Conservation (phyloP, 805 yeast species). For the Tanozyma kutaoensis region DNA sequence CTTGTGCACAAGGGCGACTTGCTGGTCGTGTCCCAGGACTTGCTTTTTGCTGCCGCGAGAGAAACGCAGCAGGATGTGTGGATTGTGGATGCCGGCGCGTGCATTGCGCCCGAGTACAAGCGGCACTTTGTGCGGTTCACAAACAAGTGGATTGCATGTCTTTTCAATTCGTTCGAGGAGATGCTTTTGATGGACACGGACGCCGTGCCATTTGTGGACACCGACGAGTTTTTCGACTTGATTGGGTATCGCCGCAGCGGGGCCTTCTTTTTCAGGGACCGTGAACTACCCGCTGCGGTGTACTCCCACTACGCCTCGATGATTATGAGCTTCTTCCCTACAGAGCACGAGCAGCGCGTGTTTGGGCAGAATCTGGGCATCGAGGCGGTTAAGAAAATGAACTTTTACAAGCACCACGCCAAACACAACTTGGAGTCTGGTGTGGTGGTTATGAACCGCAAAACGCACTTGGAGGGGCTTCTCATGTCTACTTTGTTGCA, state of each 20-base stretch:
- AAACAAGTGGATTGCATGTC: conserved; percentile 7
- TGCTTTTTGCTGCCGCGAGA: too few relatives aligned
- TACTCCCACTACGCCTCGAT: conserved; percentile 2
- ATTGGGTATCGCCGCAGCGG: conserved; percentile 1
- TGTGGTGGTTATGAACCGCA: conserved; percentile 15
- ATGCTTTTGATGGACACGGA: conserved; percentile 8
- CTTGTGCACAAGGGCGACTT: too few relatives aligned
- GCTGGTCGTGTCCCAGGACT: too few relatives aligned
- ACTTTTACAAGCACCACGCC: conserved; percentile 8
- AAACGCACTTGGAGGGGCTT: conserved; percentile 8
- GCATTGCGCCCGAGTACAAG: too few relatives aligned
- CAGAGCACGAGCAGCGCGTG: conserved; percentile 1
- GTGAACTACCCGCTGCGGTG: conserved; percentile 6
- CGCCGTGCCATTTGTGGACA: conserved; percentile 6
- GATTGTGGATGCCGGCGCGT: too few relatives aligned
- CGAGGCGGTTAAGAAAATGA: too few relatives aligned
- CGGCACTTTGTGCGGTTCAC: too few relatives aligned
- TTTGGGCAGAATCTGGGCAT: conserved; percentile 2
- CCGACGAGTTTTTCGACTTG: conserved; percentile 3
- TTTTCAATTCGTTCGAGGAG: conserved; percentile 5
- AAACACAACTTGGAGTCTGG: conserved; percentile 23
- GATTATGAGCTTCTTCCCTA: conserved; percentile 4
- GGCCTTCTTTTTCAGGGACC: conserved; percentile 1
- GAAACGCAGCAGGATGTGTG: too few relatives aligned
- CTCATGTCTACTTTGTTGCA: conserved; percentile 5